phyloP scores from a whole-genome alignment of 352 stramenopile genomes.

The Globisporangium polare region DNA sequence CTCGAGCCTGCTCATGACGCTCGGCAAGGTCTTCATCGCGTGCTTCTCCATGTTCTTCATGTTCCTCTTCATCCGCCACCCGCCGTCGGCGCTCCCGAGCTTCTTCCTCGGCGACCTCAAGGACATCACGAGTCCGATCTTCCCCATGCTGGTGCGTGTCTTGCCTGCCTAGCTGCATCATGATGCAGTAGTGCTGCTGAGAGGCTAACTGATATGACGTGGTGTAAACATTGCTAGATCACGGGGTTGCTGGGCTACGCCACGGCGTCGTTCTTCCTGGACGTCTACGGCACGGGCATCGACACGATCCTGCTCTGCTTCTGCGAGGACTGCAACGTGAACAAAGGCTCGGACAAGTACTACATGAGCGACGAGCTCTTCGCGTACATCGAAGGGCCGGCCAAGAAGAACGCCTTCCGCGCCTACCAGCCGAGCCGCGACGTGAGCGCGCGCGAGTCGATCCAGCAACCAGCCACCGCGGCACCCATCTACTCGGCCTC shows the following conservation, averaged over 20 bases:
- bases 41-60: conserved; percentile 68
- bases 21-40: conserved; percentile 89
- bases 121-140: conserved; percentile 67
- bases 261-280: conserved; percentile 72
- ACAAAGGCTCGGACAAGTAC: conserved; percentile 70
- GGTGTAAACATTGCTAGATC: conserved; percentile 17
- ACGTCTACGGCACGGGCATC: conserved; percentile 79
- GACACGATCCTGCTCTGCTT: conserved; percentile 87
- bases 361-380: conserved; percentile 85
- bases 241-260: conserved; percentile 68
- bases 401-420: conserved; percentile 74
- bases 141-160: conserved; percentile 59
- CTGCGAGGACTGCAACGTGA: conserved; percentile 83
- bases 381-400: conserved; percentile 70
- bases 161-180: not conserved
- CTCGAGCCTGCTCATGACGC: conserved; percentile 75
- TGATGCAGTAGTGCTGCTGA: not conserved
- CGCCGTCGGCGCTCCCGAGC: conserved; percentile 41
- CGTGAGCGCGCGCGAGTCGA: conserved; percentile 10
- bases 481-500: conserved; percentile 25
- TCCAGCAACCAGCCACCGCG: conserved; percentile 19
- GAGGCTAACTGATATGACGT: not conserved
- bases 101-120: conserved; percentile 76
- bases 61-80: conserved; percentile 76
- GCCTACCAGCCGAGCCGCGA: conserved; percentile 36